A percentile compares a stretch with the other conserved stretches of the same genome.
These are phyloP conservation scores for Cyclotella distinguenda DNA, from an alignment of 108 stramenopile genomes.

Conservation along the genomic window DNA sequence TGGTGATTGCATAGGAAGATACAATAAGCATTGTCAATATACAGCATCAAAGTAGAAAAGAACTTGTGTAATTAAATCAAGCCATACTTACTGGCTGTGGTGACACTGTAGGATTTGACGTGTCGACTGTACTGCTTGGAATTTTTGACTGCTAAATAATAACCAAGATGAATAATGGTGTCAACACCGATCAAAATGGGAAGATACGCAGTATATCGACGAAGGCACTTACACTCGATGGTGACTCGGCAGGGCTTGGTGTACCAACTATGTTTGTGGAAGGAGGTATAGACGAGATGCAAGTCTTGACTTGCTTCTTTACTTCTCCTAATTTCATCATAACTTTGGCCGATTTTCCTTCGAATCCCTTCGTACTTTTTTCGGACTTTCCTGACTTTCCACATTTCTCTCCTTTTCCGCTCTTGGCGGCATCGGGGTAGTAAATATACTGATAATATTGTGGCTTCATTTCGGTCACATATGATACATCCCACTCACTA, in stretches of 20 bases:
- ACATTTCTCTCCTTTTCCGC: background rate
- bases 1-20: too few relatives aligned
- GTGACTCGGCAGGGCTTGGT: background rate
- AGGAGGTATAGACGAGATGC: background rate
- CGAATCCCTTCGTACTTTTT: background rate
- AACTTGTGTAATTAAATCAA: too few relatives aligned
- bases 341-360: background rate
- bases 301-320: slow-evolving; percentile 10
- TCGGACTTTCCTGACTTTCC: background rate
- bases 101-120: too few relatives aligned
- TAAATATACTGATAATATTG: slow-evolving; percentile 10
- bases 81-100: too few relatives aligned
- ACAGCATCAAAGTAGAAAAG: too few relatives aligned
- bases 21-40: too few relatives aligned
- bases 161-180: too few relatives aligned
- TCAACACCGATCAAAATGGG: too few relatives aligned
- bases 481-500: slow-evolving; percentile 4
- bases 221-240: too few relatives aligned
- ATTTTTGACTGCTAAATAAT: too few relatives aligned
- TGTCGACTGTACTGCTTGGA: too few relatives aligned
- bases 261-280: background rate
- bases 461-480: background rate
- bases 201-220: too few relatives aligned
- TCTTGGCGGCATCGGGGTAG: background rate
- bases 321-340: slow-evolving; percentile 8